A percentile compares a stretch with the other conserved stretches of the same genome.
These are phyloP conservation scores for Nicotiana knightiana DNA, from an alignment of 257 asterid genomes.

Conservation along the genomic window DNA sequence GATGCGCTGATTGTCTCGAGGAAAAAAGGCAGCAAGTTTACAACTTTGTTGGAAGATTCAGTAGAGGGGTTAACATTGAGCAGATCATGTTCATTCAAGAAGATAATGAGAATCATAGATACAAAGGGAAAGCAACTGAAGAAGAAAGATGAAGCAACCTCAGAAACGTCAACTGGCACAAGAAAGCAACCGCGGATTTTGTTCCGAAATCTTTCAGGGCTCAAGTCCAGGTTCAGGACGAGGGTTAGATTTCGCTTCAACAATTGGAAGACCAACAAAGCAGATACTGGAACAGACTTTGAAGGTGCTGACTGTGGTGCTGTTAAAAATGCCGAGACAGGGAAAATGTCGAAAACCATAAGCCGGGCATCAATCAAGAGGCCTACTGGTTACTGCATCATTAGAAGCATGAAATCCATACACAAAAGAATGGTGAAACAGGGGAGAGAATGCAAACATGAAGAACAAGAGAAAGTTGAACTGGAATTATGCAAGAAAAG, in stretches of 20 bases:
- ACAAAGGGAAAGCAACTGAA: neutral
- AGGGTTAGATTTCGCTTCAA: constrained; percentile 12
- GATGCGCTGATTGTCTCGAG: neutral
- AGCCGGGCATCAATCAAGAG: neutral
- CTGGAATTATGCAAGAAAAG: constrained; percentile 64
- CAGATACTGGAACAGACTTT: neutral
- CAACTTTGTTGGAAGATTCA: neutral
- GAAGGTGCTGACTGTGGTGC: neutral
- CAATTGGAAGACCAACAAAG: constrained; percentile 20
- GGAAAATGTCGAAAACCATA: neutral
- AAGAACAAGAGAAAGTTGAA: constrained; percentile 7
- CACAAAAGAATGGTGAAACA: neutral
- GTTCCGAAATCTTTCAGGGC: constrained; percentile 12
- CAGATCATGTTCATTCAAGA: constrained; percentile 16
- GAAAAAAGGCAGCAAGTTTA: neutral
- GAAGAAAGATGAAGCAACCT: neutral
- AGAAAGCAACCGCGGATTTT: neutral
- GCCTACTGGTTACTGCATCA: neutral
- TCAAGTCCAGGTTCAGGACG: constrained; percentile 13
- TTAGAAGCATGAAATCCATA: neutral
- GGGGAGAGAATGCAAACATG: neutral
- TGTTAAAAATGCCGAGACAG: neutral
- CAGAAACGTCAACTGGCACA: neutral
- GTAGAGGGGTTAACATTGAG: neutral
- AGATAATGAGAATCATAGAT: neutral